These are phyloP conservation scores for Pythium aphanidermatum DNA, from an alignment of 352 stramenopile genomes.

Conservation along the genomic window DNA sequence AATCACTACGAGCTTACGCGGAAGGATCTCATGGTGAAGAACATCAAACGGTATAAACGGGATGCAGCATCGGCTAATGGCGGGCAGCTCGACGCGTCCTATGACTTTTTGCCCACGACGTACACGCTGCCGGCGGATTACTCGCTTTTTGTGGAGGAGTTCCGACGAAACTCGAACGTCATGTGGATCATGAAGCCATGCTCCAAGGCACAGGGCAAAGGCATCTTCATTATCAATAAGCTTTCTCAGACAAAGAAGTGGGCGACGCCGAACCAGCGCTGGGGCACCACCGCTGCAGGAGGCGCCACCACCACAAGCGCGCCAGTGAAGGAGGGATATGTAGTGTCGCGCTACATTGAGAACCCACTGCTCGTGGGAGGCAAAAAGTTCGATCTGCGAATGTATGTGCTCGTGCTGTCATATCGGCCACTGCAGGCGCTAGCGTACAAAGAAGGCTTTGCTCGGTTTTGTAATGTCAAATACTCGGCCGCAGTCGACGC, in stretches of 20 bases:
- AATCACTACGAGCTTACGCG: slow-evolving; percentile 92
- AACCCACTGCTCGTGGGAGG: slow-evolving; percentile 87
- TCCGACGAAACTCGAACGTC: slow-evolving; percentile 71
- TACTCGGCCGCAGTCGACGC: slow-evolving; percentile 77
- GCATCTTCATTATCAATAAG: slow-evolving; percentile 93
- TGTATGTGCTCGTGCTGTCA: slow-evolving; percentile 90
- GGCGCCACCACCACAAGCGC: slow-evolving; percentile 22
- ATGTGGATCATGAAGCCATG: slow-evolving; percentile 96
- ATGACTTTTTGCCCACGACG: slow-evolving; percentile 87
- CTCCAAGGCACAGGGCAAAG: slow-evolving; percentile 86
- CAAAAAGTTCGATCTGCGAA: slow-evolving; percentile 92
- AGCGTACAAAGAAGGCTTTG: slow-evolving; percentile 87
- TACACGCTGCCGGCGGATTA: slow-evolving; percentile 92
- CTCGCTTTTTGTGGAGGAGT: slow-evolving; percentile 91
- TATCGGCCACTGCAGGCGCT: slow-evolving; percentile 80
- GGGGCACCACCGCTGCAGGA: slow-evolving; percentile 32
- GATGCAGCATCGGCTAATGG: slow-evolving; percentile 29
- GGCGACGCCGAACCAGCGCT: slow-evolving; percentile 54
- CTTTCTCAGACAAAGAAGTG: slow-evolving; percentile 91
- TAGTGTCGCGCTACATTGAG: slow-evolving; percentile 88
- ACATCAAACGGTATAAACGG: slow-evolving; percentile 89
- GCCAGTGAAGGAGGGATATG: slow-evolving; percentile 80
- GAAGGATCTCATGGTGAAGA: slow-evolving; percentile 94
- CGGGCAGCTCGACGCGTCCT: slow-evolving; percentile 11
- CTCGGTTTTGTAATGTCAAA: slow-evolving; percentile 90